Evolutionary conservation across 1,284 basidiomycete species (phyloP), one percentile per base, ranked within the genome.

Genomic region (Trametes polyzona): DNA sequence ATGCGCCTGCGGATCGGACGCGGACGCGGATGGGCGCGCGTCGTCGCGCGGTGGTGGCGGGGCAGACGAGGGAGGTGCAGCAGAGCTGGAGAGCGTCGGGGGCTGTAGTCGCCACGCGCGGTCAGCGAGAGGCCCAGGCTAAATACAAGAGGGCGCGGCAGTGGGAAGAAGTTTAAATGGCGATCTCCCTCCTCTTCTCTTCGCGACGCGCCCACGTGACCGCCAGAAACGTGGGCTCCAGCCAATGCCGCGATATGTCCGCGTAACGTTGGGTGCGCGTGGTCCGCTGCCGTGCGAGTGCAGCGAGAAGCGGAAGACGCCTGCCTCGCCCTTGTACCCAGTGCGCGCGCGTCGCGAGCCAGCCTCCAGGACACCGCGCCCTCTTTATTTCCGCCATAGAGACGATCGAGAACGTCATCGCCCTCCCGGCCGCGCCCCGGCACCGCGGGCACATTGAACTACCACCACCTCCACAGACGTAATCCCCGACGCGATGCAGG

Each of bases 131-230:
- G 39, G 48, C 47, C 47, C 48, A 21, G 23, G 43, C 37, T 49
- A 55, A 63, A 55, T 59, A 58, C 56, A 60, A 63, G 49, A 50
- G 16, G 26, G 53, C 50, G 40, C 40, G 21, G 11, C 16, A 39
- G 30, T 57, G 56, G 41, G 47, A 57, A 55, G 57, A 59, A 59
- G 55, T 52, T 58, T 41, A 47, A 48, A 39, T 57, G 32, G 55
- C 55, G 57, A 30, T 47, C 60, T 50, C 52, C 32, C 32, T 21
- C 33, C 9, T n/a, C 47, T 49, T 40, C 59, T 58, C 52, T 58
- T 58, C 57, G 54, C 58, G 48, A 63, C 58, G 61, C 61, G 58
- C 58, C 58, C 61, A 63, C 58, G 61, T 63, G 61, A 63, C 47
- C 55, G 44, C 42, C 24, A 39, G 46, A 58, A 58, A 57, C 57